phyloP scores from a whole-genome alignment of 2,329 filamentous ascomycete genomes.

The Graphilbum ipis-grandicollis region DNA sequence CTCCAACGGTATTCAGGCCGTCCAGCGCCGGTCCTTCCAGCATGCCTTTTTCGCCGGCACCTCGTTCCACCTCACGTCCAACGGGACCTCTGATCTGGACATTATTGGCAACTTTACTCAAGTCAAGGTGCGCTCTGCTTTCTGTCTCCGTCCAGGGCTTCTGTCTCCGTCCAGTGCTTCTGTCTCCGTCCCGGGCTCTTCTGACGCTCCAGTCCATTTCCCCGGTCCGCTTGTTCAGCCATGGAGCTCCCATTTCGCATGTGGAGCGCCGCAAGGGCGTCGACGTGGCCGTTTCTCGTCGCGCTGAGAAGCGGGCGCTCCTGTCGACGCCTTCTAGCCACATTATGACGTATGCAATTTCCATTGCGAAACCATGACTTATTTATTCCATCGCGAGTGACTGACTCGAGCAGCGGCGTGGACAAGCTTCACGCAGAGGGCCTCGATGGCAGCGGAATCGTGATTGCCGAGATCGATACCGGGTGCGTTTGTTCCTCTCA shows the following conservation, averaged over 20 bases:
- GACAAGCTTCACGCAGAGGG: conserved; percentile 1
- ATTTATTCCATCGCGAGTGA: neutral
- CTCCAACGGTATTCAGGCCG: too few species aligned
- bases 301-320: neutral
- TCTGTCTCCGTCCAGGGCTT: too few species aligned
- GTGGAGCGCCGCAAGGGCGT: conserved; percentile 10
- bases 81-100: too few species aligned
- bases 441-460: neutral
- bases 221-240: conserved; percentile 11
- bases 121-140: too few species aligned
- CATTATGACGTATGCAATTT: neutral
- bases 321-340: conserved; percentile 14
- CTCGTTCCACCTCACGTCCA: too few species aligned
- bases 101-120: too few species aligned
- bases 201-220: too few species aligned
- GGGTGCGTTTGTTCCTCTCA: neutral
- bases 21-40: too few species aligned
- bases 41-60: too few species aligned
- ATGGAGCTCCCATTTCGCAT: neutral
- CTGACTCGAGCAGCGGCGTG: neutral
- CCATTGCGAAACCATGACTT: too few species aligned
- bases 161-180: too few species aligned
- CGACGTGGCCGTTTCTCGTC: neutral
- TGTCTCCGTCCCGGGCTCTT: too few species aligned
- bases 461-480: neutral